A percentile compares a stretch with the other conserved stretches of the same genome.
Conservation (phyloP, 2,329 filamentous ascomycete species). For the Ceratocystis lukuohia region DNA sequence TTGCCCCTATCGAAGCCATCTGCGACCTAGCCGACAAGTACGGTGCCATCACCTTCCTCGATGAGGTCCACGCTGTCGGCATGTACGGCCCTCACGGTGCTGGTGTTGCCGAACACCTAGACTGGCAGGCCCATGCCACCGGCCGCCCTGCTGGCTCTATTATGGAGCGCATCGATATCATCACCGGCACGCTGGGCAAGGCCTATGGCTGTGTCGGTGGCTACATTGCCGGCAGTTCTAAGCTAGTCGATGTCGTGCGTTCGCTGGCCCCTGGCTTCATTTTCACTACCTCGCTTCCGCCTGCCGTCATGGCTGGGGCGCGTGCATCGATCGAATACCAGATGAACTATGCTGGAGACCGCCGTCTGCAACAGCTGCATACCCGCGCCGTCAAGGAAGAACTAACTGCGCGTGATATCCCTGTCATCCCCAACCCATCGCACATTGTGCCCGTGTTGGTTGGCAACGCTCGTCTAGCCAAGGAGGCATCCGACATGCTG, state of each 20-base stretch:
- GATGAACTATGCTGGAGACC: constrained; percentile 69
- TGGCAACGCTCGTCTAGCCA: constrained; percentile 84
- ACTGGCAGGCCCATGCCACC: constrained; percentile 72
- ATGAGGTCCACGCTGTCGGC: constrained; percentile 96
- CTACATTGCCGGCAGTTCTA: constrained; percentile 83
- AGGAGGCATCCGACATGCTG: constrained; percentile 81
- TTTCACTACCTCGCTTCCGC: constrained; percentile 93
- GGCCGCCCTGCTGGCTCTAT: constrained; percentile 67
- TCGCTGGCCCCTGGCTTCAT: constrained; percentile 96
- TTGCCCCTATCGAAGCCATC: constrained; percentile 89
- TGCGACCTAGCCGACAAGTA: constrained; percentile 97
- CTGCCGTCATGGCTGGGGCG: constrained; percentile 92
- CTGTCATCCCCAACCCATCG: constrained; percentile 92
- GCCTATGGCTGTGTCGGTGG: constrained; percentile 96
- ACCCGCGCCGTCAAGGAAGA: constrained; percentile 87
- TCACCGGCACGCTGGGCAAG: constrained; percentile 93
- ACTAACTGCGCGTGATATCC: constrained; percentile 66
- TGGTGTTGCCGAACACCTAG: constrained; percentile 92
- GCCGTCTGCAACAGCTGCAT: constrained; percentile 86
- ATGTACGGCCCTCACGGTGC: constrained; percentile 97
- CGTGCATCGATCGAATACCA: constrained; percentile 89
- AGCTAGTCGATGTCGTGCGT: constrained; percentile 81
- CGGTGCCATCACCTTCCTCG: constrained; percentile 90
- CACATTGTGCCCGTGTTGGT: constrained; percentile 93
- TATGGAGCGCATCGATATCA: constrained; percentile 95